These are phyloP conservation scores for Eucalyptus erythrocorys DNA, from an alignment of 345 rosid species.

Conservation along the genomic window DNA sequence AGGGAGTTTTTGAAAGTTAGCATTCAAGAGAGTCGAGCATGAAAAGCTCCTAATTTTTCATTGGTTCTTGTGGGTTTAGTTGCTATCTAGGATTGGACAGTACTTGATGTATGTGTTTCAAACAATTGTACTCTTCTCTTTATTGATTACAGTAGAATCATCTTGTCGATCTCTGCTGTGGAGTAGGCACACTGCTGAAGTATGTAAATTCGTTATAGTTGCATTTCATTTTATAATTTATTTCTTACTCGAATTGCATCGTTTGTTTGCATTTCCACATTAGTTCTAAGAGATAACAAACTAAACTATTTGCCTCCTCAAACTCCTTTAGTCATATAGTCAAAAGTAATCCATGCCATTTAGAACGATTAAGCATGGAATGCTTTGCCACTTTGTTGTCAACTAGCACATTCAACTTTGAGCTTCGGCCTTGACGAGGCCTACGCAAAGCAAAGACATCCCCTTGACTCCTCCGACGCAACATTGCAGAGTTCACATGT, in stretches of 20 bases:
- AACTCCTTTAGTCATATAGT: neutral
- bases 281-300: neutral
- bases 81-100: neutral
- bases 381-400: neutral
- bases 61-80: neutral
- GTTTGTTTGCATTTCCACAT: too few species aligned
- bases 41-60: neutral
- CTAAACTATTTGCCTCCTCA: neutral
- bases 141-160: too few species aligned
- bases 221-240: too few species aligned
- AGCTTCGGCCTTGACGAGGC: neutral
- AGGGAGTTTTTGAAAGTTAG: neutral
- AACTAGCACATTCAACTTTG: neutral
- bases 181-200: too few species aligned
- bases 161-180: fast-evolving
- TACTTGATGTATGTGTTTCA: neutral
- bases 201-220: too few species aligned
- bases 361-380: neutral
- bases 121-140: too few species aligned
- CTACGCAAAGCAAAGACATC: neutral
- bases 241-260: fast-evolving
- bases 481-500: neutral
- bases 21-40: neutral
- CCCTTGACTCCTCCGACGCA: neutral
- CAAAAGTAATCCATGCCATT: neutral